Evolutionary conservation across 768 basidiomycete genomes (phyloP), one percentile per base, ranked within the genome.

Genomic region (Auriculariales sp.): DNA sequence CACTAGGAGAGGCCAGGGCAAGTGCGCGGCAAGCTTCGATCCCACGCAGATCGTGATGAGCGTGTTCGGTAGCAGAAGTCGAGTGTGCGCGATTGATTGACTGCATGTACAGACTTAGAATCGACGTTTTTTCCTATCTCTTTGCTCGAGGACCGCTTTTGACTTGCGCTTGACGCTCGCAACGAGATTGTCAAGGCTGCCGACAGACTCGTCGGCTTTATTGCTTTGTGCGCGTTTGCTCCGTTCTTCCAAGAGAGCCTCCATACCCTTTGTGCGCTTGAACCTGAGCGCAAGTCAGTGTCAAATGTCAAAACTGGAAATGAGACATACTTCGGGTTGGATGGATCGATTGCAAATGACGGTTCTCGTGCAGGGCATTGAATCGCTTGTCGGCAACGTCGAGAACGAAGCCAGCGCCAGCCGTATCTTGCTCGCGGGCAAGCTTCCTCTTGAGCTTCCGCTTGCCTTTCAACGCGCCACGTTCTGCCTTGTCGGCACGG

Each of bases 321-420:
- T 3, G 24, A 1, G 11, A 73, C 91, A 55, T 60, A 95, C 94
- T 81, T 87, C 61, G 94, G 91, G 66, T 97, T 87, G 48, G 78
- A 86, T 17, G 95, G 94, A 64, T 99, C 95, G 55, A 99, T 92
- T 0, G 94, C 93, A 55, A 88, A 98, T 28, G 81, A 76, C 57
- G 88, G 80, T 97, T 84, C 56, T 95, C 89, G 57, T 91, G 85
- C 36, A 98, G 60, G 19, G 75, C 81, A 60, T 78, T 78, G 72
- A 98, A 98, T 14, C 95, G 82, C 9, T 81, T 76, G 59, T 99
- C 95, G 57, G 75, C 74, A 53, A 92, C 79, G 60, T 99, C 71
- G 57, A 98, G 78, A 35, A 71, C 62, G 62, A 98, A 98, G 52
- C 81, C 77, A 47, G 82, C 80, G 60, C 94, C 87, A 28, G 77